Evolutionary conservation across 306 rosid species (phyloP).

Genomic region (Cyclanthera cordifolia): DNA sequence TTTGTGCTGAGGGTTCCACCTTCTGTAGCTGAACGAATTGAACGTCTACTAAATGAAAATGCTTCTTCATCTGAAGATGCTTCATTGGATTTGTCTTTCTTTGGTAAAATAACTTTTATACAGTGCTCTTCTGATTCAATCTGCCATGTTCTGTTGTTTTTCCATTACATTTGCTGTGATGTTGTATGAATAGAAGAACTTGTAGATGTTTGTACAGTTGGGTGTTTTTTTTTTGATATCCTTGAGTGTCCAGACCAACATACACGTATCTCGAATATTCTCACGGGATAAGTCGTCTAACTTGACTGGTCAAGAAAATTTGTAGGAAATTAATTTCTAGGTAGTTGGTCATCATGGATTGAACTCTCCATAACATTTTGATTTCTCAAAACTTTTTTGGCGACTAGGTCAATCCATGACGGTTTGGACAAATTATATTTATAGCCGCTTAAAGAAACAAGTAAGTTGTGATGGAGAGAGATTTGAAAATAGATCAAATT

Average conservation of each 20-base stretch:
- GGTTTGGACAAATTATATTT: neutral
- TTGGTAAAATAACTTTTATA: slow-evolving; percentile 18
- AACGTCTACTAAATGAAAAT: slow-evolving; percentile 30
- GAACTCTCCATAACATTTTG: too few relatives aligned
- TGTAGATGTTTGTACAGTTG: too few relatives aligned
- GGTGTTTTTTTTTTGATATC: too few relatives aligned
- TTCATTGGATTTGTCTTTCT: slow-evolving; percentile 35
- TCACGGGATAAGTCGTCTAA: too few relatives aligned
- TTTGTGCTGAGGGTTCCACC: slow-evolving; percentile 48
- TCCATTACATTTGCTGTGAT: neutral
- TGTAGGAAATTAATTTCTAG: too few relatives aligned
- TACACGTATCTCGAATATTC: too few relatives aligned
- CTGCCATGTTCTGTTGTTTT: neutral
- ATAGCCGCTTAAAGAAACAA: neutral
- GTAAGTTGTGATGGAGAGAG: neutral
- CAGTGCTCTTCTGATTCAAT: neutral
- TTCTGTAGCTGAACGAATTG: slow-evolving; percentile 39
- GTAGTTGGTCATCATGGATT: too few relatives aligned
- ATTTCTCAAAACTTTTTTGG: too few relatives aligned
- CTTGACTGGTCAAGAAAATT: too few relatives aligned
- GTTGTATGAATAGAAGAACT: neutral
- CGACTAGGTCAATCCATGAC: too few relatives aligned
- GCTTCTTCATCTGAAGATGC: slow-evolving; percentile 35
- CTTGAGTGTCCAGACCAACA: too few relatives aligned
- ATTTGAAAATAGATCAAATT: neutral